Evolutionary conservation across 352 stramenopile genomes (phyloP), one percentile per base, ranked within the genome.

Genomic region (Phytophthora podocarpi): DNA sequence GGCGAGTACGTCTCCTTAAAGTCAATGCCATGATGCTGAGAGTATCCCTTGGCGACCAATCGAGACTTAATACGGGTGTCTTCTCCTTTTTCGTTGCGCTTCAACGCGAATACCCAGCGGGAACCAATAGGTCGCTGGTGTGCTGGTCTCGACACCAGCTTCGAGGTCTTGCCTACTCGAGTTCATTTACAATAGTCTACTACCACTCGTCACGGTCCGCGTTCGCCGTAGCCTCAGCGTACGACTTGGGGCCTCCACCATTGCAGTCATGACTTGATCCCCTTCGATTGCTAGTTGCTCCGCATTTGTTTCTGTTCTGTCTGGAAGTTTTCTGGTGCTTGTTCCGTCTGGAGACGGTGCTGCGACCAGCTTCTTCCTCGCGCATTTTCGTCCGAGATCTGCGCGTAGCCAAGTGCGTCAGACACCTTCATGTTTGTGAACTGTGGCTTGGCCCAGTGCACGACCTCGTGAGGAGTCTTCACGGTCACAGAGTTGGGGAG

Each of bases 1-100:
- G 72, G 40, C 21, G 42, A 36, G 27, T 47, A 65, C 3, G 47
- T 54, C 26, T 53, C 53, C 0, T 49, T 26, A 4, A 32, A 76
- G 21, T 80, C 67, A 6, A 70, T 67, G 2, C 57, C 67, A 32
- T 43, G 63, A 23, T 66, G 56, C 36, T 79, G 56, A 12, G n/a
- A 30, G 30, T 39, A 35, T 2, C 37, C 50, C 9, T 45, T 45
- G 8, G 50, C 36, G 2, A 52, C 36, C 24, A 76, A 54, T 16
- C 70, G 39, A 18, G 35, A 40, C 28, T 67, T 68, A 31, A 46
- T 74, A 24, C 40, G 21, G 3, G 27, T 20, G 4, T 20, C 37
- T 24, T 49, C 0, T 1, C 55, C 35, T 31, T 51, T 9, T 57
- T 36, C 27, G 21, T 56, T 26, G 11, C 28, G 15, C 28, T 51